Conservation (phyloP, 1,284 basidiomycete genomes). For the Microbotryum silenes-acaulis region DNA sequence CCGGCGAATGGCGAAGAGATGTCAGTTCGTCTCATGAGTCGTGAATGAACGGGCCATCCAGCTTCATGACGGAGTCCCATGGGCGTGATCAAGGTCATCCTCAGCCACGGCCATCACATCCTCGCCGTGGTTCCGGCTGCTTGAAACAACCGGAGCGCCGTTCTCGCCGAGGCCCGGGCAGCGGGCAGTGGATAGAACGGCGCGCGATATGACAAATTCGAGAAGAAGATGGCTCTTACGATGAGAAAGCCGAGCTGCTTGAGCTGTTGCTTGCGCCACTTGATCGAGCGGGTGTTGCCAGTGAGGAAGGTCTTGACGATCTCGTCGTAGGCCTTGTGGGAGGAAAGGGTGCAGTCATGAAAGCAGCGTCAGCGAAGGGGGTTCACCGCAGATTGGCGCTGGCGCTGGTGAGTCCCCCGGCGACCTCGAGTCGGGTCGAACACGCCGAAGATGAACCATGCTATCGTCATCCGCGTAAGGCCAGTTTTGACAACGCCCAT, state of each 20-base stretch:
- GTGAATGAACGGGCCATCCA: too few relatives aligned
- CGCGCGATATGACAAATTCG: neutral
- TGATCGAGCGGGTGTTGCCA: constrained; percentile 39
- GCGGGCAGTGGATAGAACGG: neutral
- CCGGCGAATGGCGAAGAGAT: neutral
- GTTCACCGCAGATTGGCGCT: too few relatives aligned
- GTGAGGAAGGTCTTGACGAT: constrained; percentile 35
- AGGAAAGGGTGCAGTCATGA: neutral
- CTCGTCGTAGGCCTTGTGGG: constrained; percentile 12
- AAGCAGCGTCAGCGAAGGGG: neutral
- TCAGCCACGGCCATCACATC: neutral
- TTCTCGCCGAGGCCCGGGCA: too few relatives aligned
- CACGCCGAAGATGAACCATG: too few relatives aligned
- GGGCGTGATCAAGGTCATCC: neutral
- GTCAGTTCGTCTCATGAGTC: neutral
- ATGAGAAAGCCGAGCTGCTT: constrained; percentile 37
- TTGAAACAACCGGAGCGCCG: too few relatives aligned
- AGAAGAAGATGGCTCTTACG: constrained; percentile 8
- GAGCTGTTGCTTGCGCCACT: constrained; percentile 42
- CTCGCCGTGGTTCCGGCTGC: neutral
- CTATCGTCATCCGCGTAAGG: too few relatives aligned
- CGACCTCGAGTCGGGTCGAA: too few relatives aligned
- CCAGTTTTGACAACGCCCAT: too few relatives aligned
- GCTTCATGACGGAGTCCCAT: too few relatives aligned
- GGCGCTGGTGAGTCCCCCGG: too few relatives aligned